Evolutionary conservation across 1,284 basidiomycete species (phyloP), one percentile per base, ranked within the genome.

Genomic region (Flammula alnicola): DNA sequence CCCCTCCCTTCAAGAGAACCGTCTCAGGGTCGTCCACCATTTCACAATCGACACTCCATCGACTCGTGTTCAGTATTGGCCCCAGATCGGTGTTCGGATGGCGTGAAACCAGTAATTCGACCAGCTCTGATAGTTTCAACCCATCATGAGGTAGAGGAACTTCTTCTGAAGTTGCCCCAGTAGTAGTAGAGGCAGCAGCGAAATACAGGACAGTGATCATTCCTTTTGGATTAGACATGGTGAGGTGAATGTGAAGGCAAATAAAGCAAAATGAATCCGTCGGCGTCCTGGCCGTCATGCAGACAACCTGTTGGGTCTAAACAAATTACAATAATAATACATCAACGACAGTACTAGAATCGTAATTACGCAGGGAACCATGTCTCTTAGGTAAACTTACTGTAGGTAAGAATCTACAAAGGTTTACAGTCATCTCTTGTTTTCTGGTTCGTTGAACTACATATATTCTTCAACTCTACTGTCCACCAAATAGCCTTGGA

Each of bases 401-500:
- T n/a, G n/a, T n/a, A n/a, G n/a, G n/a, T n/a, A n/a, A n/a, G n/a
- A n/a, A n/a, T n/a, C n/a, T n/a, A n/a, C n/a, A n/a, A n/a, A n/a
- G n/a, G n/a, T n/a, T n/a, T n/a, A n/a, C n/a, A n/a, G n/a, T n/a
- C n/a, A n/a, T n/a, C n/a, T n/a, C n/a, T n/a, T n/a, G n/a, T n/a
- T n/a, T n/a, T n/a, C n/a, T n/a, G n/a, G n/a, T n/a, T n/a, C n/a
- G n/a, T n/a, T n/a, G n/a, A n/a, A n/a, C n/a, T n/a, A n/a, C 30
- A 33, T 4, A 48, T 35, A 16, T 49, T 49, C 33, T 62, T 74
- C 48, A 84, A 59, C 63, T 93, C 92, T 40, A 81, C 82, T 14
- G 87, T 91, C 95, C 95, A 99, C 79, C 92, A 90, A 27, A 98
- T 86, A 0, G 93, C 90, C 49, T 77, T 81, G 19, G 88, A 82